A percentile compares a stretch with the other conserved stretches of the same genome.
Evolutionary conservation across 2,329 filamentous ascomycete genomes (phyloP).

Genomic region (Trichoderma endophyticum): DNA sequence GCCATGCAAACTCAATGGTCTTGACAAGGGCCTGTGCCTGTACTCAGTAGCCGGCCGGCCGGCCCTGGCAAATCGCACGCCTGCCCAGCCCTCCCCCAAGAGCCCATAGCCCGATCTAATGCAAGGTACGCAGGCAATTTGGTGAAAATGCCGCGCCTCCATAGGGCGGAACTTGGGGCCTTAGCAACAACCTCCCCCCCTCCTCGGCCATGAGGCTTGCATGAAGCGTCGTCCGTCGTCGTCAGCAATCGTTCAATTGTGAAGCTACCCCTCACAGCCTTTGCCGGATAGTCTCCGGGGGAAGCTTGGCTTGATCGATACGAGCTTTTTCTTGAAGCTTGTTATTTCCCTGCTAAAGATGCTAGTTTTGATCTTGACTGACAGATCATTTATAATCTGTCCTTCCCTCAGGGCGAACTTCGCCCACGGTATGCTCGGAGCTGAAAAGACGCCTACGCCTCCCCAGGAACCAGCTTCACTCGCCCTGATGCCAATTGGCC

Average conservation of each 20-base stretch:
- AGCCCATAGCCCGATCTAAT: slow-evolving; percentile 2
- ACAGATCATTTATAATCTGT: background rate
- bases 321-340: background rate
- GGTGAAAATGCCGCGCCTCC: slow-evolving; percentile 15
- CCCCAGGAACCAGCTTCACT: background rate
- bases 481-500: background rate
- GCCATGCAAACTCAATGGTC: background rate
- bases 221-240: slow-evolving; percentile 13
- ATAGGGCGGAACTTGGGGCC: background rate
- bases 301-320: background rate
- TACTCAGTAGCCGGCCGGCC: background rate
- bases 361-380: background rate
- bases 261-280: background rate
- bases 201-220: slow-evolving; percentile 1
- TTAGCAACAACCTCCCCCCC: background rate
- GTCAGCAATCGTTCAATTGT: background rate
- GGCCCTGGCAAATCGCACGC: slow-evolving; percentile 6
- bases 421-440: background rate
- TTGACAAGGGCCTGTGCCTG: background rate
- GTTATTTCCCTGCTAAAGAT: background rate
- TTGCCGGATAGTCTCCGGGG: background rate
- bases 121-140: slow-evolving; percentile 17
- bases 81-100: slow-evolving; percentile 6
- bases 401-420: background rate
- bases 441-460: background rate